These are phyloP conservation scores for Borealophlyctis nickersoniae DNA, from an alignment of 192 early-diverging fungal species.

Conservation along the genomic window DNA sequence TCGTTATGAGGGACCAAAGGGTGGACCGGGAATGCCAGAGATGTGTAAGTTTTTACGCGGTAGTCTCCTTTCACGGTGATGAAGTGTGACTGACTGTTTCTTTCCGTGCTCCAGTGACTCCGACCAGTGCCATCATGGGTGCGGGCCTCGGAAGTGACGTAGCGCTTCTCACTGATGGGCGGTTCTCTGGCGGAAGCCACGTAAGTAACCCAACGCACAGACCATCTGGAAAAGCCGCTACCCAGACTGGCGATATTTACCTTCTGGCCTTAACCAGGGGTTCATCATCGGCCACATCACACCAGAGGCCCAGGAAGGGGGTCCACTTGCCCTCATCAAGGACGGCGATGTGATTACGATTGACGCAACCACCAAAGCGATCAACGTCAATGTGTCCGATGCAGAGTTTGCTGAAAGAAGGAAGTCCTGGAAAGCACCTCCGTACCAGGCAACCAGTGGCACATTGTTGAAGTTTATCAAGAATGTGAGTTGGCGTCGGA, in stretches of 20 bases:
- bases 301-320: constrained; percentile 95
- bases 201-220: constrained; percentile 35
- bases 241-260: too few relatives aligned
- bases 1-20: constrained; percentile 96
- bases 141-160: constrained; percentile 97
- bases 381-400: constrained; percentile 76
- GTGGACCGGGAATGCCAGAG: constrained; percentile 99
- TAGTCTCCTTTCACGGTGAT: not conserved
- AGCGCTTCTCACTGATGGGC: constrained; percentile 94
- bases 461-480: constrained; percentile 91
- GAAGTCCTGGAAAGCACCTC: constrained; percentile 74
- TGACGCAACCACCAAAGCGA: constrained; percentile 75
- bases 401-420: constrained; percentile 72
- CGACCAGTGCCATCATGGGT: constrained; percentile 97
- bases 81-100: not conserved
- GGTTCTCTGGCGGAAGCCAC: constrained; percentile 97
- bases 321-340: constrained; percentile 87
- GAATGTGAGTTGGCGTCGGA: constrained; percentile 49
- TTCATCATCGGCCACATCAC: constrained; percentile 99
- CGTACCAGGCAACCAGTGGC: constrained; percentile 82
- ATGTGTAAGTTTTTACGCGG: constrained; percentile 65
- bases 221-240: too few relatives aligned
- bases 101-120: constrained; percentile 64
- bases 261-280: constrained; percentile 57
- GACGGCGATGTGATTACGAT: constrained; percentile 90